Percentiles rank a stretch among this genome's conserved stretches.
Evolutionary conservation across 192 early-diverging fungal genomes (phyloP).

Genomic region (Backusella psychrophila): DNA sequence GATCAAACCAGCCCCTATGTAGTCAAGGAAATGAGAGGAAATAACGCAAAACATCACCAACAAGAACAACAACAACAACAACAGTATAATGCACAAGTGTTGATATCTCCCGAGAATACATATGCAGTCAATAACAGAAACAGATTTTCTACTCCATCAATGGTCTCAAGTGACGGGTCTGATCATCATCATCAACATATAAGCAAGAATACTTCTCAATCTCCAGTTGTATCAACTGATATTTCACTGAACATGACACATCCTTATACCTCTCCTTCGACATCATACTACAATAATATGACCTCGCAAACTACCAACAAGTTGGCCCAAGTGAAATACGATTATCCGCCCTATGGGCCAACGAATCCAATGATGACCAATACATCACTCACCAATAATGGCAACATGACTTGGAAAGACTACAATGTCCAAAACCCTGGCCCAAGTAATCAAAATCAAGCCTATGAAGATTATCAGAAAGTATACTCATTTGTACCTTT

Average conservation of each 20-base stretch:
- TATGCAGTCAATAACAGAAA: not conserved
- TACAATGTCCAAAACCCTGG: not conserved
- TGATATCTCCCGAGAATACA: not conserved
- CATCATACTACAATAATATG: not conserved
- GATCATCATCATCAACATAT: not conserved
- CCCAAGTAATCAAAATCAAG: not conserved
- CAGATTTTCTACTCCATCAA: not conserved
- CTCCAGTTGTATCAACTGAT: not conserved
- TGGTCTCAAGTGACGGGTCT: not conserved
- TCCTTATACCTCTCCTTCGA: not conserved
- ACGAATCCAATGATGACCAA: not conserved
- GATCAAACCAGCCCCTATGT: not conserved
- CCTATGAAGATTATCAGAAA: constrained; percentile 13
- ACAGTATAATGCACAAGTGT: not conserved
- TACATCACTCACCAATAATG: not conserved
- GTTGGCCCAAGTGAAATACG: not conserved
- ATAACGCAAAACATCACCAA: not conserved
- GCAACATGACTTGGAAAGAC: not conserved
- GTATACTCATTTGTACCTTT: constrained; percentile 55
- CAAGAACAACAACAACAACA: not conserved
- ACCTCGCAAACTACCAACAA: not conserved
- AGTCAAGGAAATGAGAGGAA: not conserved
- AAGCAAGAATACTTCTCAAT: not conserved
- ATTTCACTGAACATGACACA: not conserved
- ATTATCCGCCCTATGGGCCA: not conserved